These are phyloP conservation scores for Wolfiporia cocos DNA, from an alignment of 1,284 basidiomycete species.

Conservation along the genomic window DNA sequence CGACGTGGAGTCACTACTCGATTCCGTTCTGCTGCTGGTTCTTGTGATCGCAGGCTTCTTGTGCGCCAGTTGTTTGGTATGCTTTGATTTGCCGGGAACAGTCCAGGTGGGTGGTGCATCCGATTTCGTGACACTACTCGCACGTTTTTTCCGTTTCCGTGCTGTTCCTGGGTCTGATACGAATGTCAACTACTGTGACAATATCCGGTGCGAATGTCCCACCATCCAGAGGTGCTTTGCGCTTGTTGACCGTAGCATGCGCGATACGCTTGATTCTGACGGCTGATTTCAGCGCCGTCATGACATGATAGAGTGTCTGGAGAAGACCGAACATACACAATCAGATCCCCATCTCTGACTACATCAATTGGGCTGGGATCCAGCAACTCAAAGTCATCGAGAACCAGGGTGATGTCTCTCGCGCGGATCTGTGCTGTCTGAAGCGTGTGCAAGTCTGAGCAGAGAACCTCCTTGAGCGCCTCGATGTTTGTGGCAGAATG, in stretches of 20 bases:
- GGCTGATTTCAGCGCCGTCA: slow-evolving; percentile 19
- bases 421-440: slow-evolving; percentile 12
- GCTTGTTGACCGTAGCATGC: slow-evolving; percentile 7
- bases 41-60: neutral
- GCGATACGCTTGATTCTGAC: slow-evolving; percentile 16
- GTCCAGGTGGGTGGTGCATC: neutral
- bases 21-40: too few species aligned
- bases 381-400: slow-evolving; percentile 42
- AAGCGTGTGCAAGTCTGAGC: slow-evolving; percentile 20
- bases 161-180: slow-evolving; percentile 7
- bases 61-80: neutral
- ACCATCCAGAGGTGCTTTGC: slow-evolving; percentile 15
- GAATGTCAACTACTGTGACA: neutral
- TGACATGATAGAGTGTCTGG: neutral
- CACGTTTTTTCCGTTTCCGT: slow-evolving; percentile 15
- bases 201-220: neutral
- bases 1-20: slow-evolving; percentile 1
- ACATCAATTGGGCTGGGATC: slow-evolving; percentile 32
- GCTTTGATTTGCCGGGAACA: neutral
- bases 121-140: neutral
- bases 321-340: slow-evolving; percentile 28
- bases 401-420: slow-evolving; percentile 25
- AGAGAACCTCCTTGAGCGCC: slow-evolving; percentile 25
- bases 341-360: slow-evolving; percentile 37
- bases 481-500: slow-evolving; percentile 18